Conservation (phyloP, 1,284 basidiomycete genomes). For the Phenoliferia sp. region DNA sequence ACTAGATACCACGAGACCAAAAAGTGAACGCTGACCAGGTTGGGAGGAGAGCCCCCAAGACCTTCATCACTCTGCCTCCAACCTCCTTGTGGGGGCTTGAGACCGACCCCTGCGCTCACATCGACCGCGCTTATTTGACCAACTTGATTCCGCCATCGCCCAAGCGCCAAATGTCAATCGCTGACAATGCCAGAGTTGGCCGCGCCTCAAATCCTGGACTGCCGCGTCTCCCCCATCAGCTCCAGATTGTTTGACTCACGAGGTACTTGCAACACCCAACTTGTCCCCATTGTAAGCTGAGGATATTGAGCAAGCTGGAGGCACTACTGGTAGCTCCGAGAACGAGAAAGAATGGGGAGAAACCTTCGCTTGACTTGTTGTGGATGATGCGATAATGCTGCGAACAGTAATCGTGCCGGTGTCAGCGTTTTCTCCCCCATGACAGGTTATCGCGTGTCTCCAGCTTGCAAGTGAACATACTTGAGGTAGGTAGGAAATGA, state of each 20-base stretch:
- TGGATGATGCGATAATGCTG: slow-evolving; percentile 70
- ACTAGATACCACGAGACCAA: too few species aligned
- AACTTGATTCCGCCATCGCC: too few species aligned
- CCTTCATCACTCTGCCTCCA: too few species aligned
- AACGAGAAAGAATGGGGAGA: slow-evolving; percentile 68
- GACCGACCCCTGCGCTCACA: too few species aligned
- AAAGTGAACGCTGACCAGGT: too few species aligned
- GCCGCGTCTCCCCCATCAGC: neutral
- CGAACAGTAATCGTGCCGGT: slow-evolving; percentile 9
- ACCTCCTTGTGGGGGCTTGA: too few species aligned
- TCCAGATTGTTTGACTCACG: slow-evolving; percentile 49
- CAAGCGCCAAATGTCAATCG: too few species aligned
- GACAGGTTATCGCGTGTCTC: too few species aligned
- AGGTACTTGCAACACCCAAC: slow-evolving; percentile 73
- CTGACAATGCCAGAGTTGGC: neutral
- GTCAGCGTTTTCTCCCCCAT: neutral
- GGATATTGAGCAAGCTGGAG: slow-evolving; percentile 44
- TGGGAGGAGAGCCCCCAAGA: too few species aligned
- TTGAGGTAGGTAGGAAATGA: slow-evolving; percentile 85
- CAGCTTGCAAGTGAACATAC: slow-evolving; percentile 45
- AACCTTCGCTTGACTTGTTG: slow-evolving; percentile 43
- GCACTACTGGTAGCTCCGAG: slow-evolving; percentile 67
- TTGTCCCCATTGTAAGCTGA: slow-evolving; percentile 82
- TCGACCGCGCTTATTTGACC: too few species aligned
- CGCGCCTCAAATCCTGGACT: neutral